phyloP scores from a whole-genome alignment of 148 eudicot genomes.

The Amaranthus palmeri region DNA sequence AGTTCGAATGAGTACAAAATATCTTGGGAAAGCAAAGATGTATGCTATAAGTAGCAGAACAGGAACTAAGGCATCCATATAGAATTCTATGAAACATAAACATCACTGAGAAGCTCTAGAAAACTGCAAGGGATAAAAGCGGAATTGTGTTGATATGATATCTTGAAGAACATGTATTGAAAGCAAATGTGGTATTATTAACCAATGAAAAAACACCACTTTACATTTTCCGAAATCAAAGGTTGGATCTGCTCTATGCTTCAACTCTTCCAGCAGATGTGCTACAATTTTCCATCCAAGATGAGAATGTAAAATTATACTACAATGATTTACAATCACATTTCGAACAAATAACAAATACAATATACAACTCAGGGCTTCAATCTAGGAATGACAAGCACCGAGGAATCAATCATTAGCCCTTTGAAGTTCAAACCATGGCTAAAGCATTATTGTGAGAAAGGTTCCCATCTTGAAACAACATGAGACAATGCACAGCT shows the following conservation, averaged over 20 bases:
- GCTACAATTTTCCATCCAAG: constrained; percentile 8
- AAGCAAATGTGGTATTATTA: constrained; percentile 8
- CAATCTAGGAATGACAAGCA: constrained; percentile 1
- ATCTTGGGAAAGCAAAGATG: not conserved
- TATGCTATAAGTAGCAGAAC: not conserved
- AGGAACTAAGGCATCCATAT: not conserved
- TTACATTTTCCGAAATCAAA: constrained; percentile 10
- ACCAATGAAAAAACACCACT: not conserved
- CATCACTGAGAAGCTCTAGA: not conserved
- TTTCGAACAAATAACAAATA: constrained; percentile 7
- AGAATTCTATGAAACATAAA: not conserved
- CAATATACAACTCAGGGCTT: constrained; percentile 20
- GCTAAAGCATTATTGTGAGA: constrained; percentile 38
- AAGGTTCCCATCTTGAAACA: constrained; percentile 56
- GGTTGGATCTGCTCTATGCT: not conserved
- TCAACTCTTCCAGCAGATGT: not conserved
- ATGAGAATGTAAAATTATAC: not conserved
- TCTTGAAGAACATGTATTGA: not conserved
- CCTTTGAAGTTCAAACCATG: constrained; percentile 27
- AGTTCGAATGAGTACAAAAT: not conserved
- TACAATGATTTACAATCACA: constrained; percentile 11
- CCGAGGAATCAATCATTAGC: constrained; percentile 3
- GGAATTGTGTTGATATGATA: not conserved
- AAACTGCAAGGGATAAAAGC: not conserved
- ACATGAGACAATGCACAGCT: constrained; percentile 56